Evolutionary conservation across 768 basidiomycete genomes (phyloP).

Genomic region (Suillus ampliporus): DNA sequence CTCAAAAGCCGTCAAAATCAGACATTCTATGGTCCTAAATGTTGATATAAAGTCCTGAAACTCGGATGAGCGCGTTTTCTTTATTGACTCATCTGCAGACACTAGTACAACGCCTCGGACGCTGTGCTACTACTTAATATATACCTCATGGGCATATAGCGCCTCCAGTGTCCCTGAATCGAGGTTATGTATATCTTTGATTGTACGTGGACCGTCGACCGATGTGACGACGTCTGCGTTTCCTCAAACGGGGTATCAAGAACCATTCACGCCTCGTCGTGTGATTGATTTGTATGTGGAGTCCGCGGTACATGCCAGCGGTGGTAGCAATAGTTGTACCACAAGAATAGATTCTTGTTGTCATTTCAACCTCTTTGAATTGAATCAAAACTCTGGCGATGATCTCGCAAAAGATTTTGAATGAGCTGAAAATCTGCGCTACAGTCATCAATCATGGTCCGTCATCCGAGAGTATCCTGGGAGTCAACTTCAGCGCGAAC

Average conservation of each 20-base stretch:
- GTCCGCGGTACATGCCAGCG: not conserved
- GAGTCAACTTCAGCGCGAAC: not conserved
- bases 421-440: not conserved
- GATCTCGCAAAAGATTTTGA: not conserved
- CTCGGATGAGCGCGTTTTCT: too few species aligned
- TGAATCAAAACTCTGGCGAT: not conserved
- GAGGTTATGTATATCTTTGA: not conserved
- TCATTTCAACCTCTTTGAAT: not conserved
- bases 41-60: not conserved
- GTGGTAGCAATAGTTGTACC: not conserved
- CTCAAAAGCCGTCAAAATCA: too few species aligned
- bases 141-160: not conserved
- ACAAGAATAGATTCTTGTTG: not conserved
- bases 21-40: not conserved
- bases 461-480: not conserved
- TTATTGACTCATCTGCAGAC: too few species aligned
- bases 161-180: not conserved
- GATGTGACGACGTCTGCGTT: not conserved
- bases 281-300: not conserved
- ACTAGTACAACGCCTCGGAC: not conserved
- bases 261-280: not conserved
- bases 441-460: not conserved
- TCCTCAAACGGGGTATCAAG: not conserved
- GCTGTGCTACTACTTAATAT: not conserved
- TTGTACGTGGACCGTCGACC: not conserved